phyloP scores from a whole-genome alignment of 2,329 filamentous ascomycete genomes.

The Davidsoniella australis region DNA sequence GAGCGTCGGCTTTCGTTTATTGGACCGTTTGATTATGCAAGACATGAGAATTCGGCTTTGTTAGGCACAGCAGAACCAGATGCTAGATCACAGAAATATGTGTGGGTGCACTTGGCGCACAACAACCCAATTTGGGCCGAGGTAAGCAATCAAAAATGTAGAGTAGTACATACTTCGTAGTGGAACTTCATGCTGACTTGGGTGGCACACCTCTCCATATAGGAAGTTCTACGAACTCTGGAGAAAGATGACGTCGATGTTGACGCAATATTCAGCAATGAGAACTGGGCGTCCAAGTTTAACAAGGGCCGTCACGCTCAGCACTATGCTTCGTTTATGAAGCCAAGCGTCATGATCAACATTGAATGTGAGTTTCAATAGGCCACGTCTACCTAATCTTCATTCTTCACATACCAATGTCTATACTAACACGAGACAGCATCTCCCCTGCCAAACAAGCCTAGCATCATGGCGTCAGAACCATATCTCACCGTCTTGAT shows the following conservation, averaged over 20 bases:
- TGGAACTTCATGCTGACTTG: too few relatives aligned
- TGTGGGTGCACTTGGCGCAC: conserved; percentile 36
- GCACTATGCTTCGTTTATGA: conserved; percentile 32
- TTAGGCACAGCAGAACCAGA: conserved; percentile 2
- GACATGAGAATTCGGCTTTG: neutral
- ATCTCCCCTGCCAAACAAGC: neutral
- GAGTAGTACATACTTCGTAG: neutral
- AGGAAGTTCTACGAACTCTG: conserved; percentile 29
- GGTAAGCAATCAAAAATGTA: conserved; percentile 19
- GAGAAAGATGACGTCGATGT: conserved; percentile 24
- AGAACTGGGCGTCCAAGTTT: conserved; percentile 32
- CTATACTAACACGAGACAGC: neutral
- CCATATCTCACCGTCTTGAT: conserved; percentile 32
- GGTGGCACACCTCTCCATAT: neutral
- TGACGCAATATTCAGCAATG: conserved; percentile 25
- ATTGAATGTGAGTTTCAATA: conserved; percentile 3
- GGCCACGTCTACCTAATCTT: neutral
- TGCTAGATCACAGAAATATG: conserved; percentile 3
- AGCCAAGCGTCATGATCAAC: conserved; percentile 20
- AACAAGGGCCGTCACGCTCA: conserved; percentile 31
- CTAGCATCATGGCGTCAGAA: neutral
- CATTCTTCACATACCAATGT: neutral
- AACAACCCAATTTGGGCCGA: conserved; percentile 43
- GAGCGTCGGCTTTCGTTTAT: conserved; percentile 1
- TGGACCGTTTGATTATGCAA: conserved; percentile 1